A percentile compares a stretch with the other conserved stretches of the same genome.
Evolutionary conservation across 345 rosid genomes (phyloP).

Genomic region (Corymbia maculata): DNA sequence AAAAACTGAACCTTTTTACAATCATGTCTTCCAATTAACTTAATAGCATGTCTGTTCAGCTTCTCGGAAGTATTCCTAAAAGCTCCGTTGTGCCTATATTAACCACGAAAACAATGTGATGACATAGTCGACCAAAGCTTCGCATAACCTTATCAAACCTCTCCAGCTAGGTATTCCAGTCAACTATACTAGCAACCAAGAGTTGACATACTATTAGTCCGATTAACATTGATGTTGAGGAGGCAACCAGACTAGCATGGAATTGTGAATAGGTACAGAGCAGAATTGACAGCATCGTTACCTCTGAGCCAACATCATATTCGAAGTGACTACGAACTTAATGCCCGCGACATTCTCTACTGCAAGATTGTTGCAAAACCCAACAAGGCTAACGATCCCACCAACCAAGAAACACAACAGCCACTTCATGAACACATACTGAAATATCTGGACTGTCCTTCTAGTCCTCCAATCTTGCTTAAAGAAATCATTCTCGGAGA

Average conservation of each 20-base stretch:
- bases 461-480: constrained; percentile 86
- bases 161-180: not conserved
- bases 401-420: constrained; percentile 58
- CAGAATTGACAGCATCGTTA: not conserved
- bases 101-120: not conserved
- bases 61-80: not conserved
- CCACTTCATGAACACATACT: constrained; percentile 83
- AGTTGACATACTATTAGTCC: not conserved
- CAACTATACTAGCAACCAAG: not conserved
- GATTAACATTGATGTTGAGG: not conserved
- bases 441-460: constrained; percentile 46
- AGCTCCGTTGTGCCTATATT: not conserved
- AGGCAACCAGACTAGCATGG: not conserved
- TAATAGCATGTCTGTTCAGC: not conserved
- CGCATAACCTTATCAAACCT: not conserved
- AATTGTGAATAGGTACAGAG: not conserved
- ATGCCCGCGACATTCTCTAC: constrained; percentile 78
- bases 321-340: constrained; percentile 78
- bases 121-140: not conserved
- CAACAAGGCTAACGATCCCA: constrained; percentile 58
- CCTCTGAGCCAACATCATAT: constrained; percentile 70
- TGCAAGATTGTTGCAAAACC: constrained; percentile 74
- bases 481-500: constrained; percentile 80
- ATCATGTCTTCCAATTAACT: not conserved
- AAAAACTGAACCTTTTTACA: not conserved